These are phyloP conservation scores for Globisporangium uncinulatum DNA, from an alignment of 352 stramenopile genomes.

Conservation along the genomic window DNA sequence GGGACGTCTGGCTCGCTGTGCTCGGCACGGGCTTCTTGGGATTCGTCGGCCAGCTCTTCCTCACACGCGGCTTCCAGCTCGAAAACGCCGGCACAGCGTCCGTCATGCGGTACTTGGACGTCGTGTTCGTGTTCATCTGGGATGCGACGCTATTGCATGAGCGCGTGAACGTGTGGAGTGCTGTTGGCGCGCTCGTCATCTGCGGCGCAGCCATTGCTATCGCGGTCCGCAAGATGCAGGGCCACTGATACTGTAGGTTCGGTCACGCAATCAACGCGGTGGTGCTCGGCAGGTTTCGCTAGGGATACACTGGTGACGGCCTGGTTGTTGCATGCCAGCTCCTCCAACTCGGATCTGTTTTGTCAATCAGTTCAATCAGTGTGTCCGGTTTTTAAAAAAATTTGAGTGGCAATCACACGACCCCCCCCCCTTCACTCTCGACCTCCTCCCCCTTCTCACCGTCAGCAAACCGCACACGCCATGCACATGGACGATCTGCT, in stretches of 20 bases:
- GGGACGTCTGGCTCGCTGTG: conserved; percentile 35
- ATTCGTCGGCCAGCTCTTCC: conserved; percentile 57
- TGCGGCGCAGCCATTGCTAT: conserved; percentile 23
- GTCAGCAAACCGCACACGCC: no score
- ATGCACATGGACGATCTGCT: no score
- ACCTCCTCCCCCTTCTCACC: no score
- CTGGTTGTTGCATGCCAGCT: no score
- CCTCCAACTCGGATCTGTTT: no score
- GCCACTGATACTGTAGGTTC: conserved; percentile 1
- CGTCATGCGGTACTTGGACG: conserved; percentile 80
- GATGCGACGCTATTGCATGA: conserved; percentile 56
- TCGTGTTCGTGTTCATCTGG: conserved; percentile 84
- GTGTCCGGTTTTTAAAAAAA: no score
- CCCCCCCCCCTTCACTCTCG: no score
- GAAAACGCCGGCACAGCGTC: conserved; percentile 81
- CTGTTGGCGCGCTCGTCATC: conserved; percentile 49
- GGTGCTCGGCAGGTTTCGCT: no score
- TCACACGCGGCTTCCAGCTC: conserved; percentile 80
- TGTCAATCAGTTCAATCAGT: no score
- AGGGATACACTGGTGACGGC: no score
- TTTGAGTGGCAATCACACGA: no score
- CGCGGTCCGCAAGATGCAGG: conserved; percentile 1
- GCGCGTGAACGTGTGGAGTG: conserved; percentile 65
- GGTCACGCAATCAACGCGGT: no score
- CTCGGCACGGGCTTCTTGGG: conserved; percentile 59